Percentiles rank a stretch among this genome's conserved stretches.
Conservation (phyloP, 202 grass and related monocot species). For the Setaria italica region DNA sequence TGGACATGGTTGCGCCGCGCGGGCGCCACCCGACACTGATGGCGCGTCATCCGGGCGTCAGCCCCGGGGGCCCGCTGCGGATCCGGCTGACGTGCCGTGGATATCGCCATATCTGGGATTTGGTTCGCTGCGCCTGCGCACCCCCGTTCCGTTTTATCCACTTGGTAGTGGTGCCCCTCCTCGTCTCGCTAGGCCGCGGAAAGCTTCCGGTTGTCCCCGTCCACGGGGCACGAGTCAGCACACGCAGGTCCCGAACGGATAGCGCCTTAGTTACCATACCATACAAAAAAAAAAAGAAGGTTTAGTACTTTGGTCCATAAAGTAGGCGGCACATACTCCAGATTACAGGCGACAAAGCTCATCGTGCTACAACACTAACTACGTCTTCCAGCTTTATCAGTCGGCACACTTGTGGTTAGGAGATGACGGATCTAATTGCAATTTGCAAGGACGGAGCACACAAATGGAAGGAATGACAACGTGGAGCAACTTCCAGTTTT, state of each 20-base stretch:
- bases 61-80: not conserved
- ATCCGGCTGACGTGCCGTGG: constrained; percentile 38
- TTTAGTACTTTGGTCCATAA: not conserved
- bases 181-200: not conserved
- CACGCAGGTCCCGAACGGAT: not conserved
- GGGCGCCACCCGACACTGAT: not conserved
- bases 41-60: not conserved
- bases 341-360: not conserved
- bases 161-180: not conserved
- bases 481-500: not conserved
- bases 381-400: not conserved
- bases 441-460: too few relatives aligned
- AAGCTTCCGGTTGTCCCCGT: constrained; percentile 15
- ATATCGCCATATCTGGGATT: constrained; percentile 36
- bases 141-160: not conserved
- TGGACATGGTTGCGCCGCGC: too few relatives aligned
- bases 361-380: not conserved
- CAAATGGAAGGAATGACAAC: not conserved
- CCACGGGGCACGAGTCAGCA: constrained; percentile 10
- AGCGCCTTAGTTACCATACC: not conserved
- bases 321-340: not conserved
- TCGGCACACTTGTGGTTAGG: not conserved
- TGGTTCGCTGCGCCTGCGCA: not conserved
- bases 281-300: too few relatives aligned
- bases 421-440: not conserved